A percentile compares a stretch with the other conserved stretches of the same genome.
Conservation (phyloP, 106 monocot species). For the Posidonia australis region DNA sequence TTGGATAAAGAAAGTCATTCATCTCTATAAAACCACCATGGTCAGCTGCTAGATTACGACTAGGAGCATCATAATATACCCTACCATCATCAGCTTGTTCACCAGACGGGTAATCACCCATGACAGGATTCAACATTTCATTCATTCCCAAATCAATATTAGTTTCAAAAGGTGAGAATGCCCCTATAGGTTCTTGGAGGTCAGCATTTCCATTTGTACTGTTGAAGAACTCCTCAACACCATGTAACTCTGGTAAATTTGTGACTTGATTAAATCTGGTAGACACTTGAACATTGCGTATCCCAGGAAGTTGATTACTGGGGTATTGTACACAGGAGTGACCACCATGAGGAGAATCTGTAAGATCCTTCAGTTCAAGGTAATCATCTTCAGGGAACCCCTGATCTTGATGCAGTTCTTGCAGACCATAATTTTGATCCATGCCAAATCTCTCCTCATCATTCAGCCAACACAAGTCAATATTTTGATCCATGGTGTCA, state of each 20-base stretch:
- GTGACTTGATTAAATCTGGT: not conserved
- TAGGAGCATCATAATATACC: slow-evolving; percentile 7
- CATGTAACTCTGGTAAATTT: not conserved
- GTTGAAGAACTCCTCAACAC: slow-evolving; percentile 15
- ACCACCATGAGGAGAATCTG: not conserved
- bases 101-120: not conserved
- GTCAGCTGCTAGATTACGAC: not conserved
- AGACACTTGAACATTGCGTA: not conserved
- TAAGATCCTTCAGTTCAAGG: slow-evolving; percentile 15
- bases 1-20: slow-evolving; percentile 9
- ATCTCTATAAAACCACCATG: not conserved
- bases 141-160: not conserved
- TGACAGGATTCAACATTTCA: not conserved
- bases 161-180: not conserved
- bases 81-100: slow-evolving; percentile 9
- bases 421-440: not conserved
- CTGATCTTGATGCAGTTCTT: not conserved
- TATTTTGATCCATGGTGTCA: not conserved
- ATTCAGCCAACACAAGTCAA: not conserved
- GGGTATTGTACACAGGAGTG: not conserved
- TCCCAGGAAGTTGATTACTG: not conserved
- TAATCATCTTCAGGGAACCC: slow-evolving; percentile 10
- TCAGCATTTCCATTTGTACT: not conserved
- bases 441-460: not conserved
- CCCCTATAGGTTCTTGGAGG: not conserved